phyloP scores from a whole-genome alignment of 1,139 yeast genomes.

The Saccharomyces hybrid region DNA sequence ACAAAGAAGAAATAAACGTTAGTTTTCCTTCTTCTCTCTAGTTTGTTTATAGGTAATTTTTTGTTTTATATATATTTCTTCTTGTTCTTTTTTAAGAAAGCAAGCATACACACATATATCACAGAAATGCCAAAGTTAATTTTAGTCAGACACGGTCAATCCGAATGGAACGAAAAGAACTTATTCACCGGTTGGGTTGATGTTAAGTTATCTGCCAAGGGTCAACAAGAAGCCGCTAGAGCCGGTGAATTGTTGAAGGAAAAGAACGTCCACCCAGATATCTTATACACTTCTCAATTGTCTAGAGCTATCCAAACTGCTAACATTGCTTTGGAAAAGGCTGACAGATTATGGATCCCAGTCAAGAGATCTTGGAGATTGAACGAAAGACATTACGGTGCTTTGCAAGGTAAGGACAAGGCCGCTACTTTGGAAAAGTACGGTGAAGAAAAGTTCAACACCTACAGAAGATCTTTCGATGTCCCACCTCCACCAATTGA shows the following conservation, averaged over 20 bases:
- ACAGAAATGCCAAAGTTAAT: conserved; percentile 56
- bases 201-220: conserved; percentile 75
- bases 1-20: not conserved
- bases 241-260: conserved; percentile 93
- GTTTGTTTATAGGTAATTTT: not conserved
- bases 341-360: conserved; percentile 88
- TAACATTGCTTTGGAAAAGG: conserved; percentile 81
- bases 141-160: conserved; percentile 95
- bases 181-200: conserved; percentile 99
- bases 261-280: conserved; percentile 76
- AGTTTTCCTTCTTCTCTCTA: not conserved
- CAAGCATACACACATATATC: conserved; percentile 9
- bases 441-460: conserved; percentile 92
- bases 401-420: conserved; percentile 96
- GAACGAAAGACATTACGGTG: conserved; percentile 99
- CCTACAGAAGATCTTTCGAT: conserved; percentile 97
- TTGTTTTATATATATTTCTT: not conserved
- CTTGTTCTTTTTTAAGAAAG: not conserved
- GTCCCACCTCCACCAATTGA: conserved; percentile 91
- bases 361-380: conserved; percentile 96
- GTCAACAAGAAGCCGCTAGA: conserved; percentile 83
- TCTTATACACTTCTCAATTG: conserved; percentile 85
- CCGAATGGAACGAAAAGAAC: conserved; percentile 98
- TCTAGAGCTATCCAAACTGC: conserved; percentile 98
- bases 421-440: conserved; percentile 82